Evolutionary conservation across 2,329 filamentous ascomycete genomes (phyloP), one percentile per base, ranked within the genome.

Genomic region (Juglanconis oblonga): DNA sequence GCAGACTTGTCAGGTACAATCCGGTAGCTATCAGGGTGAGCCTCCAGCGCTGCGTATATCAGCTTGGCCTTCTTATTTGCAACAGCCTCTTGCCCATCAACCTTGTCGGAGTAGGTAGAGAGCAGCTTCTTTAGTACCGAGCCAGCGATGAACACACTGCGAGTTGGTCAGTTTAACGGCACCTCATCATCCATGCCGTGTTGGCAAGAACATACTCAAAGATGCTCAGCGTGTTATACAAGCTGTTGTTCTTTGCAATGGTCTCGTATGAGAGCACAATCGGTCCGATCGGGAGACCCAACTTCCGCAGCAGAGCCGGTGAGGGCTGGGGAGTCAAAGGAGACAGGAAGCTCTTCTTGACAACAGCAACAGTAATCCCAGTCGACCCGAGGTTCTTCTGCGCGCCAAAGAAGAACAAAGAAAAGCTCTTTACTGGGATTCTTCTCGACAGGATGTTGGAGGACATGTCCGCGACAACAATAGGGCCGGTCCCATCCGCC

Each of bases 221-320:
- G 69, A 98, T 96, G 69, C 91, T 93, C 10, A 98, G 79, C 0
- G 94, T 98, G 76, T 98, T 98, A 79, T 98, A 98, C 33, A 98
- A 82, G 67, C 90, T 95, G 78, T 96, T 95, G 78, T 96, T 96
- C 81, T 96, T 96, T 45, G 90, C 88, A 66, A 95, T 89, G 0
- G 85, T 92, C 64, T 92, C 88, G 71, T 94, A 98, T 65, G 91
- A 85, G 52, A 98, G 79, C 48, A 97, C 84, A 17, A 91, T 84
- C 2, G 94, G 92, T 0, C 88, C 87, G 45, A 95, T 84, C 1
- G 90, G 86, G n/a, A 96, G 79, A 24, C 85, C 86, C 9, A 97
- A 83, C 62, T 87, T 81, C 61, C 92, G 84, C 70, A 97, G 78
- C 52, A 96, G 78, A 5, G 82, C 77, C 1, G 90, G 78, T 7